These are phyloP conservation scores for Carex cristatella DNA, from an alignment of 176 grass and related monocot genomes.

Conservation along the genomic window DNA sequence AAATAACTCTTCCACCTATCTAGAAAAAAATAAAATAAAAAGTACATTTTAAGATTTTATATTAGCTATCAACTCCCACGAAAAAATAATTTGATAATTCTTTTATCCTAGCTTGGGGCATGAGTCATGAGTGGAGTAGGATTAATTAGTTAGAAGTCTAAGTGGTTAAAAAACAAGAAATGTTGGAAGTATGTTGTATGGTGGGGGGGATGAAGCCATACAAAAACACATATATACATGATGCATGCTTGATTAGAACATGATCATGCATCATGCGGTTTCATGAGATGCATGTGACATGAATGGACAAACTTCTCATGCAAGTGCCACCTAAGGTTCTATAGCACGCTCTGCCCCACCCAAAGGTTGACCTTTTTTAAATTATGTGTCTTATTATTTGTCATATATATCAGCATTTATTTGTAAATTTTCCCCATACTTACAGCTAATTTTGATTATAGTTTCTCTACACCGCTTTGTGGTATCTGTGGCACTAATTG, in stretches of 20 bases:
- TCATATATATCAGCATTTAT: background rate
- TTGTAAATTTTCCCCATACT: background rate
- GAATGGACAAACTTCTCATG: conserved; percentile 24
- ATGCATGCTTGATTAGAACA: background rate
- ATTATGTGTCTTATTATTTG: conserved; percentile 7
- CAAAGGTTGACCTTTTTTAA: conserved; percentile 11
- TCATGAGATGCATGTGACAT: conserved; percentile 29
- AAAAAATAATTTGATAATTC: no score
- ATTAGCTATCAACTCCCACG: background rate
- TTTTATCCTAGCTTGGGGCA: no score
- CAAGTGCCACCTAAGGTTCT: conserved; percentile 8
- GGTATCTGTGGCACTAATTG: background rate
- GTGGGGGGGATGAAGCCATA: background rate
- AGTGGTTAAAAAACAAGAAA: conserved; percentile 12
- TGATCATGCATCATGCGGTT: background rate
- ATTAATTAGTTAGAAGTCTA: background rate
- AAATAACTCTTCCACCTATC: background rate
- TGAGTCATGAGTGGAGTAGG: no score
- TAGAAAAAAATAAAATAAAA: background rate
- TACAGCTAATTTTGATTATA: background rate
- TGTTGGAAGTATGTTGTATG: conserved; percentile 4
- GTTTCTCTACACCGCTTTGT: background rate
- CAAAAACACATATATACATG: background rate
- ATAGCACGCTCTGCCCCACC: conserved; percentile 12
- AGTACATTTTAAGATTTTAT: background rate